Percentiles rank a stretch among this genome's conserved stretches.
Conservation (phyloP, 176 grass and related monocot species). For the Ananas comosus region DNA sequence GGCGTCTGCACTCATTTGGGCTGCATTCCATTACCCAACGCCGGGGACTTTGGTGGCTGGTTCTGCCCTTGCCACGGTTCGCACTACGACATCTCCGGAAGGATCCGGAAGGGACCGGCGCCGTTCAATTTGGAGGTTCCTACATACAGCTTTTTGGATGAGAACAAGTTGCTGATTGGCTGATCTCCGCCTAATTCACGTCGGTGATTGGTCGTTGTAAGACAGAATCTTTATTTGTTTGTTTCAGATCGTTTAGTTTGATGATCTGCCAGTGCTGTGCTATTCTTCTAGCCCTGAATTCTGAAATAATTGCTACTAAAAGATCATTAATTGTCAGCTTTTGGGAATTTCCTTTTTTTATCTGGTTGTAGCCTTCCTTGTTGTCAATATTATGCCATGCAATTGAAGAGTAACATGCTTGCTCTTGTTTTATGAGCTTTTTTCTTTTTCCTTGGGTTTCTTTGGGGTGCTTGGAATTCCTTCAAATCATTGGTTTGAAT, state of each 20-base stretch:
- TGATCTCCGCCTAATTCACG: slow-evolving; percentile 15
- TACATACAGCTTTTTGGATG: slow-evolving; percentile 69
- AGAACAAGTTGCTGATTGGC: slow-evolving; percentile 77
- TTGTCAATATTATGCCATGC: no score
- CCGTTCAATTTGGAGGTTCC: slow-evolving; percentile 86
- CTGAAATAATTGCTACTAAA: neutral
- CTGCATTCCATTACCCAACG: slow-evolving; percentile 80
- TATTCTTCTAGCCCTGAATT: neutral
- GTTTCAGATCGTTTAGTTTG: neutral
- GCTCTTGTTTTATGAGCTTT: no score
- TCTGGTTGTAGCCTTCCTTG: no score
- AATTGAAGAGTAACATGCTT: no score
- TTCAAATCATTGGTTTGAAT: no score
- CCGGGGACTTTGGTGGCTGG: slow-evolving; percentile 78
- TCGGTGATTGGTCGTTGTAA: neutral
- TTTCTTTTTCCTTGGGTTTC: no score
- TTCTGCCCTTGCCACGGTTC: slow-evolving; percentile 92
- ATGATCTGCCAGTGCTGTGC: neutral
- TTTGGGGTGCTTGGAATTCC: no score
- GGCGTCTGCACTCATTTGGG: slow-evolving; percentile 85
- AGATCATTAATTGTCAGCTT: neutral
- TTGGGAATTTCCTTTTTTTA: neutral
- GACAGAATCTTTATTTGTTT: neutral
- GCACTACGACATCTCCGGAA: slow-evolving; percentile 74
- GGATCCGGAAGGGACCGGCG: slow-evolving; percentile 83